Base-by-base conservation (phyloP, 164 flowering plant genomes). In the Santalum album region DNA sequence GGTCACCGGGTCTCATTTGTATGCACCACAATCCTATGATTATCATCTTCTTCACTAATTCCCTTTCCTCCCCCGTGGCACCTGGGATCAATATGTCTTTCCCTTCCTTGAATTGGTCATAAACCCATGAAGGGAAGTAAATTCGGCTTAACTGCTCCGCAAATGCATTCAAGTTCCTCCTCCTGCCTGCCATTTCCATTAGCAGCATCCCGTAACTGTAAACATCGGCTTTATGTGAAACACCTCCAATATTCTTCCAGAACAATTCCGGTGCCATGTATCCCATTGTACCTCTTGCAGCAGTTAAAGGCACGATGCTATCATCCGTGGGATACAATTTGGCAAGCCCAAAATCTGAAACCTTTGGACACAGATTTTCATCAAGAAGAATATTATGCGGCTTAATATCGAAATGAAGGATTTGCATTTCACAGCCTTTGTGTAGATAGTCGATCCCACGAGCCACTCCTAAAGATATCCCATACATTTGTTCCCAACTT, bases 21-120 rank as follows among this genome's bases (percentile, higher is more conserved):
- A 71, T 63, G 59, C 75, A 71, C 71, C 71, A 67, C 2, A 66
- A 22, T 1, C 55, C 71, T 20, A 64, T 56, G 22, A 64, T 24
- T 3, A 59, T 36, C 65, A 67, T 39, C 61, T 64, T 71, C 59
- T 66, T 63, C 6, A 39, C 55, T 12, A 51, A 29, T 46, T 54
- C 35, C 26, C 22, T 51, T 32, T 64, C 69, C 22, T 38, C 59
- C 4, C 40, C 63, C 0, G 12, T 51, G 12, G 51, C 51, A 27
- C 29, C 59, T 34, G 10, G 54, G 1, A 52, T 36, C 38, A 45
- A 61, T 32, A 62, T 23, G 1, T 62, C 54, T 7, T 44, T 26
- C 1, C 58, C 62, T 27, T 44, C 40, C 6, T 18, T 15, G 6
- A 66, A 21, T 12, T 40, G 63, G 15, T 66, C 51, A 25, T 70